These are phyloP conservation scores for Calonectria pseudoturangicola DNA, from an alignment of 2,329 filamentous ascomycete species.

Conservation along the genomic window DNA sequence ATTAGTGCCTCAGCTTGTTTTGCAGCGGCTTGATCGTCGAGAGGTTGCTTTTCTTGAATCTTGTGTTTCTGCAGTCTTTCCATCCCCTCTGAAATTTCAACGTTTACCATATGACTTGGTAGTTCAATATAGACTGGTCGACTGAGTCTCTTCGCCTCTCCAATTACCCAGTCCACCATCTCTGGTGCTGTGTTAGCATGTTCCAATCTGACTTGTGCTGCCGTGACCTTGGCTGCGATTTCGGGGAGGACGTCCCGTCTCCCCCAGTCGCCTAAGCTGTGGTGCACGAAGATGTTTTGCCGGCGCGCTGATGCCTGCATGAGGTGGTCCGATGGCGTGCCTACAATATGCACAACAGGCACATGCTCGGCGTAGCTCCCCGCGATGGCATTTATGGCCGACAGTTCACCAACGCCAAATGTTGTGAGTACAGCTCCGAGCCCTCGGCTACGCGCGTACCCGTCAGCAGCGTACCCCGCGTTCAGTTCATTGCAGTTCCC, in stretches of 20 bases:
- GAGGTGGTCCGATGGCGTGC: not conserved
- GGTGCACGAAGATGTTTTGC: not conserved
- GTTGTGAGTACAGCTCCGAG: slow-evolving; percentile 13
- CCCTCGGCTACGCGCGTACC: slow-evolving; percentile 3
- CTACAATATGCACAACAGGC: slow-evolving; percentile 12
- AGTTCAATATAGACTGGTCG: slow-evolving; percentile 9
- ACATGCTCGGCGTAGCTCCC: slow-evolving; percentile 18
- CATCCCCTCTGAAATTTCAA: not conserved
- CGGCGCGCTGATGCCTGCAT: not conserved
- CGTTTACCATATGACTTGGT: slow-evolving; percentile 3
- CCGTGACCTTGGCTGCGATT: slow-evolving; percentile 11
- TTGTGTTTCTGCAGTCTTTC: not conserved
- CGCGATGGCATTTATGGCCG: slow-evolving; percentile 4
- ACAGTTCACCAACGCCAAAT: not conserved
- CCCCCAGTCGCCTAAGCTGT: not conserved
- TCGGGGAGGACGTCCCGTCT: not conserved
- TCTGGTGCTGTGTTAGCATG: slow-evolving; percentile 9
- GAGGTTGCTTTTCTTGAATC: too few species aligned
- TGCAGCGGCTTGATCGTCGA: not conserved
- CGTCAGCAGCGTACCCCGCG: slow-evolving; percentile 20
- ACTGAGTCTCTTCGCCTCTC: not conserved
- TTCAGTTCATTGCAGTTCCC: slow-evolving; percentile 21
- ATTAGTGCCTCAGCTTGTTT: not conserved
- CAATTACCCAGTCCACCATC: slow-evolving; percentile 19
- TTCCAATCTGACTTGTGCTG: not conserved